Evolutionary conservation across 1,139 yeast genomes (phyloP).

Genomic region (Debaryomycetaceae sp.): DNA sequence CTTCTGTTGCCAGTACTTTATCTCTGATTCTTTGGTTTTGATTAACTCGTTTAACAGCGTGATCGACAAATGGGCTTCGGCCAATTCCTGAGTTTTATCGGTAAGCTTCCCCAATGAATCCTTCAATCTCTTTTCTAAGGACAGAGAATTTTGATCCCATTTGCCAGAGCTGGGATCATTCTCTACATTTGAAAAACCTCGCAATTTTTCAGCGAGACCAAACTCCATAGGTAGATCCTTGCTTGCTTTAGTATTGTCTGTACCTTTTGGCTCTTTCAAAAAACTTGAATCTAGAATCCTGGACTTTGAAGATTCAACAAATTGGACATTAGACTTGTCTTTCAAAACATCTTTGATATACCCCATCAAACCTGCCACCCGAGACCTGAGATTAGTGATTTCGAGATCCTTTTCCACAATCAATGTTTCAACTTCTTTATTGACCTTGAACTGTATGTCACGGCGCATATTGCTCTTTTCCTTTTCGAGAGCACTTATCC

Average conservation of each 20-base stretch:
- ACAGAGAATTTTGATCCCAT: neutral
- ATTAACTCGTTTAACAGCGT: neutral
- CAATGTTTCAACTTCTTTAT: conserved; percentile 26
- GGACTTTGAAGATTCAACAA: neutral
- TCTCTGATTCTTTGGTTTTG: conserved; percentile 9
- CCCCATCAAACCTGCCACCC: conserved; percentile 5
- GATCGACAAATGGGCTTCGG: conserved; percentile 1
- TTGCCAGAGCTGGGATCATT: too few species aligned
- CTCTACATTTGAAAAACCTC: neutral
- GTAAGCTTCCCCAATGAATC: neutral
- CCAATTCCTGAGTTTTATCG: neutral
- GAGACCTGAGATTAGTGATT: conserved; percentile 12
- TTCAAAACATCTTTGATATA: conserved; percentile 3
- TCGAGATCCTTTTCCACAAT: conserved; percentile 24
- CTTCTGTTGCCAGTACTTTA: neutral
- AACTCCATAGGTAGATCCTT: too few species aligned
- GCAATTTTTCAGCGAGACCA: neutral
- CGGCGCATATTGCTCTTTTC: conserved; percentile 6
- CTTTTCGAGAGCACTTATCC: neutral
- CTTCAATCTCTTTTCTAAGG: neutral
- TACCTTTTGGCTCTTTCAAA: too few species aligned
- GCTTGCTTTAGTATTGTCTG: neutral
- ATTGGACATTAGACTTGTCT: neutral
- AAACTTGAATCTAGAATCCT: neutral
- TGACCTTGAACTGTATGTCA: conserved; percentile 22